Conservation (phyloP, 129 eudicot species). For the Artemisia annua region DNA sequence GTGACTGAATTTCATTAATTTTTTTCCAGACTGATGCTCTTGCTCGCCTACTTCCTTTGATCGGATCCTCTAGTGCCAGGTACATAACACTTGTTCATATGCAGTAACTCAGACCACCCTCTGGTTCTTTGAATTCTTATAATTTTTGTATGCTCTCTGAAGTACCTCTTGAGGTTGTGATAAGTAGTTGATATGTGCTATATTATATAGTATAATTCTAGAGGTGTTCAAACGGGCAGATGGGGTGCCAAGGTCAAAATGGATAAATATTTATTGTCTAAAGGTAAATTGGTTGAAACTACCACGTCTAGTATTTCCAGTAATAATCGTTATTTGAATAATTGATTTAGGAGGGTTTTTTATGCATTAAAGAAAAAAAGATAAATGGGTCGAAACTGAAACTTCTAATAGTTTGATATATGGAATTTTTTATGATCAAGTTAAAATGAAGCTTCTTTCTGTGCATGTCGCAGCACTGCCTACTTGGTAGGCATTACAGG, state of each 20-base stretch:
- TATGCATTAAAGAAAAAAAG: not conserved
- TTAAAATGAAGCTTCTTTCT: constrained; percentile 10
- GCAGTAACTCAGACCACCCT: not conserved
- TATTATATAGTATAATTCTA: not conserved
- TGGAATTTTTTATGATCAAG: not conserved
- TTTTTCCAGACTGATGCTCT: constrained; percentile 92
- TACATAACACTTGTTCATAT: constrained; percentile 24
- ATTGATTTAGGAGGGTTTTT: not conserved
- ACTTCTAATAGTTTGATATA: not conserved
- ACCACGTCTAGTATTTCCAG: not conserved
- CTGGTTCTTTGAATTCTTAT: constrained; percentile 1
- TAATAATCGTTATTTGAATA: not conserved
- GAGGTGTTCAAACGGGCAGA: not conserved
- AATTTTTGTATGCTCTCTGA: not conserved
- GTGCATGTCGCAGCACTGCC: constrained; percentile 61
- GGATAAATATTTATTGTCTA: not conserved
- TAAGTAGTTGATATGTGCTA: not conserved
- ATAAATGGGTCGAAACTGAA: not conserved
- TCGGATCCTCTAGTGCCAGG: constrained; percentile 92
- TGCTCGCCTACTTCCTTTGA: constrained; percentile 86
- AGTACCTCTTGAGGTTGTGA: not conserved
- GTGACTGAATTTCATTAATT: constrained; percentile 19
- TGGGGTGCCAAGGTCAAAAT: not conserved
- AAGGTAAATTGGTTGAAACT: not conserved
- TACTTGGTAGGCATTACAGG: constrained; percentile 89